Conservation (phyloP, 805 yeast species). For the Saccharomyces kudriavzevii region DNA sequence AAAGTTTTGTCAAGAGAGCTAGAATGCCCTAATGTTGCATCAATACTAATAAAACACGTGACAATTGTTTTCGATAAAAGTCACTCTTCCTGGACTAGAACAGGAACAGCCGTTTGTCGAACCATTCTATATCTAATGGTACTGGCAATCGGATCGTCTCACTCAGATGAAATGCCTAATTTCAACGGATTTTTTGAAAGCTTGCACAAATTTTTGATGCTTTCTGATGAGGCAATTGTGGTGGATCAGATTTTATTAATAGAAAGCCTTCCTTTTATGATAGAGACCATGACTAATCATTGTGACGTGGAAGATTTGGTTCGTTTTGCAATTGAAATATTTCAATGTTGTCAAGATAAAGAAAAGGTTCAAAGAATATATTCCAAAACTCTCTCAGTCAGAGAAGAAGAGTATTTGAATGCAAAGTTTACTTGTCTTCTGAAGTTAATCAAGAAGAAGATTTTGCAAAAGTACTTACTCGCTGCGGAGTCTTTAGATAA, state of each 20-base stretch:
- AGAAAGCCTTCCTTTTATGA: constrained; percentile 50
- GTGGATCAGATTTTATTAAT: constrained; percentile 58
- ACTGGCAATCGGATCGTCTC: constrained; percentile 27
- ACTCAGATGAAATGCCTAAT: not conserved
- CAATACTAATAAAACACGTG: constrained; percentile 40
- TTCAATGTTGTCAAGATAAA: constrained; percentile 19
- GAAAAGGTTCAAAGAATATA: constrained; percentile 8
- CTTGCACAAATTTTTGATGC: constrained; percentile 38
- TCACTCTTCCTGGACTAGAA: constrained; percentile 45
- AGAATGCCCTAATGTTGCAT: constrained; percentile 40
- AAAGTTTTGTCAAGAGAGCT: constrained; percentile 13
- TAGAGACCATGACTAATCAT: constrained; percentile 33
- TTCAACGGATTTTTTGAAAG: constrained; percentile 29
- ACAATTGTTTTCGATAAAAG: constrained; percentile 43
- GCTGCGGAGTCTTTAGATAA: constrained; percentile 8
- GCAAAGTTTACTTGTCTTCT: constrained; percentile 48
- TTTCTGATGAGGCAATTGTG: constrained; percentile 40
- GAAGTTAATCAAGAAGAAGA: constrained; percentile 8
- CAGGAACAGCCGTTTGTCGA: constrained; percentile 46
- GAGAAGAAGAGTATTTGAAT: constrained; percentile 46
- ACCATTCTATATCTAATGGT: constrained; percentile 45
- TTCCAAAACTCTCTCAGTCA: constrained; percentile 9
- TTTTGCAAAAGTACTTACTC: constrained; percentile 9
- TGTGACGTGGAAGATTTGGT: constrained; percentile 14
- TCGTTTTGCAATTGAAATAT: constrained; percentile 11